These are phyloP conservation scores for Didymella pomorum DNA, from an alignment of 2,329 filamentous ascomycete species.

Conservation along the genomic window DNA sequence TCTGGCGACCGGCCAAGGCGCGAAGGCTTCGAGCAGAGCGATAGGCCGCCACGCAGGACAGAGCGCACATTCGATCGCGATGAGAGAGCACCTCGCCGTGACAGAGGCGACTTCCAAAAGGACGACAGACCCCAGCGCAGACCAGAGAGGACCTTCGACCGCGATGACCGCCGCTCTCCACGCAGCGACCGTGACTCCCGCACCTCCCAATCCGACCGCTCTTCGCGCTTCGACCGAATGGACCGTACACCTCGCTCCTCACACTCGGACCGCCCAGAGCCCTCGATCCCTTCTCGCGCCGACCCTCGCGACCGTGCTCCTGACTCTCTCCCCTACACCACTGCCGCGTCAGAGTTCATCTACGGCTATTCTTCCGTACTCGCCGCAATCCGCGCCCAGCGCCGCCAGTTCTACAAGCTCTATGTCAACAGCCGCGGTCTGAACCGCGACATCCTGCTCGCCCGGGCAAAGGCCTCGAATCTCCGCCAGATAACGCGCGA, in stretches of 20 bases:
- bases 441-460: constrained; percentile 32
- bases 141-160: background rate
- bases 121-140: constrained; percentile 4
- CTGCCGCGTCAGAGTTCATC: constrained; percentile 88
- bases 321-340: constrained; percentile 73
- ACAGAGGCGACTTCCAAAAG: background rate
- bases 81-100: background rate
- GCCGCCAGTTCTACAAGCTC: constrained; percentile 81
- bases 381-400: constrained; percentile 74
- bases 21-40: background rate
- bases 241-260: background rate
- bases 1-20: background rate
- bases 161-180: constrained; percentile 6
- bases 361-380: constrained; percentile 85
- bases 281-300: constrained; percentile 11
- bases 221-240: background rate
- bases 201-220: constrained; percentile 6
- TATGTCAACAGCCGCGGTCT: constrained; percentile 65
- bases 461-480: constrained; percentile 27
- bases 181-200: constrained; percentile 11
- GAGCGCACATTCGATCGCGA: background rate
- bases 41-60: background rate
- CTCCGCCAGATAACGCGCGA: constrained; percentile 50
- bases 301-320: constrained; percentile 12
- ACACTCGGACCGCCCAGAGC: background rate